phyloP scores from a whole-genome alignment of 2,329 filamentous ascomycete species.

The Ophiostoma quercus region DNA sequence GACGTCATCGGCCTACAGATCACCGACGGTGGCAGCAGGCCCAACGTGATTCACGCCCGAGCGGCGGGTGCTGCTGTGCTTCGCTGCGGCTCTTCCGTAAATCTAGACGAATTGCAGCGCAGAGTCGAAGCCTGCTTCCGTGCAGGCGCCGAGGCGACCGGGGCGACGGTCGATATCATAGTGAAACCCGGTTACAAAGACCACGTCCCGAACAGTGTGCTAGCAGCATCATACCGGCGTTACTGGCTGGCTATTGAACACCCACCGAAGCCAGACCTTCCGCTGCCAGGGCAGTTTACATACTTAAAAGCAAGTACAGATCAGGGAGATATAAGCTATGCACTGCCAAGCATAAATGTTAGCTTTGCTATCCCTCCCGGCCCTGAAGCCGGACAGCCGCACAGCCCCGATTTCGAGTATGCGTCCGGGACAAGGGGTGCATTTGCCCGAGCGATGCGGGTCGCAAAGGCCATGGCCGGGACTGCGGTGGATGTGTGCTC shows the following conservation, averaged over 20 bases:
- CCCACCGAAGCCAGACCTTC: not conserved
- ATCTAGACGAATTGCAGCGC: not conserved
- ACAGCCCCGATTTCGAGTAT: not conserved
- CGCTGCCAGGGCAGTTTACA: not conserved
- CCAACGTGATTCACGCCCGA: slow-evolving; percentile 16
- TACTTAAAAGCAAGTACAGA: not conserved
- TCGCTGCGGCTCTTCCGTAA: not conserved
- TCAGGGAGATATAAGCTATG: not conserved
- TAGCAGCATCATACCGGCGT: not conserved
- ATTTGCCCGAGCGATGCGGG: not conserved
- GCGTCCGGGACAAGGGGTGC: not conserved
- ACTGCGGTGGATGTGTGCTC: not conserved
- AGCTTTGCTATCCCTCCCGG: not conserved
- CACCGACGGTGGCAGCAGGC: slow-evolving; percentile 14
- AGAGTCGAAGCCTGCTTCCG: not conserved
- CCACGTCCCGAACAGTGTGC: not conserved
- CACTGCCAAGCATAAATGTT: not conserved
- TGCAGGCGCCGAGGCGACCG: not conserved
- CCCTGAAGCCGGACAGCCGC: not conserved
- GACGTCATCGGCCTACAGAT: slow-evolving; percentile 16
- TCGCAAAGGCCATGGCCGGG: slow-evolving; percentile 6
- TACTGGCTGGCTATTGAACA: not conserved
- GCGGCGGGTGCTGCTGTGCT: not conserved
- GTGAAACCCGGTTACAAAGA: not conserved
- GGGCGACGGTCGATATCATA: not conserved